Evolutionary conservation across 1,284 basidiomycete species (phyloP).

Genomic region (Apiotrichum siamense): DNA sequence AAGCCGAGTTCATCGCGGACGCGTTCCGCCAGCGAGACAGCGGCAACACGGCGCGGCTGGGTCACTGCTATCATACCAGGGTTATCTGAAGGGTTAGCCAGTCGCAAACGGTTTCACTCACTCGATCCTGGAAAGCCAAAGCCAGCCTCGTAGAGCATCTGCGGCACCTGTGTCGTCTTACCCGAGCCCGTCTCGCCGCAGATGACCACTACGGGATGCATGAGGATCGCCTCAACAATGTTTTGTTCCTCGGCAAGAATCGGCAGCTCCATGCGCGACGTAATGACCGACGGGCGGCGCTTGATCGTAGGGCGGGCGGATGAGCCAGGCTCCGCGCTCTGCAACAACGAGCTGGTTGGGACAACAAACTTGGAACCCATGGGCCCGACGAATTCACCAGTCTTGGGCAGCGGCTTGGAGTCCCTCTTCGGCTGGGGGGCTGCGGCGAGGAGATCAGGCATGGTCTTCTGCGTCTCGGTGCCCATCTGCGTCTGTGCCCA

Average conservation of each 20-base stretch:
- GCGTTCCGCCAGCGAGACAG: slow-evolving; percentile 88
- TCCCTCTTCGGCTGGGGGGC: slow-evolving; percentile 14
- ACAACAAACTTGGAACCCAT: slow-evolving; percentile 39
- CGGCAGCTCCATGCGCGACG: slow-evolving; percentile 72
- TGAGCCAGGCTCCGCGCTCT: slow-evolving; percentile 8
- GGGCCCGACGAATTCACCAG: slow-evolving; percentile 40
- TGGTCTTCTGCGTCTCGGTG: not conserved
- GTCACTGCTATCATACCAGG: slow-evolving; percentile 98
- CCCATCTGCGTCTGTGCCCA: slow-evolving; percentile 70
- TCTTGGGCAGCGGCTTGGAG: slow-evolving; percentile 16
- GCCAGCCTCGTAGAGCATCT: slow-evolving; percentile 88
- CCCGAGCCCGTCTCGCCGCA: slow-evolving; percentile 91
- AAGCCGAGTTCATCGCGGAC: slow-evolving; percentile 84
- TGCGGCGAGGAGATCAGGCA: slow-evolving; percentile 20
- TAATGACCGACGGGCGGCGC: slow-evolving; percentile 68
- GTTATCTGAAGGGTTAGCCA: slow-evolving; percentile 61
- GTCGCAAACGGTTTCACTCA: slow-evolving; percentile 34
- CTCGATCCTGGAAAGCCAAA: slow-evolving; percentile 78
- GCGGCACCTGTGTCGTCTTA: slow-evolving; percentile 97
- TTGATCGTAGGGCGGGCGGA: slow-evolving; percentile 58
- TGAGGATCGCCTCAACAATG: slow-evolving; percentile 83
- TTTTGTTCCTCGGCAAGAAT: slow-evolving; percentile 90
- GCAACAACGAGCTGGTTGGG: slow-evolving; percentile 41
- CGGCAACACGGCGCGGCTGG: slow-evolving; percentile 94
- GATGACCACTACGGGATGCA: slow-evolving; percentile 71